These are phyloP conservation scores for Acephala macrosclerotiorum DNA, from an alignment of 2,329 filamentous ascomycete species.

Conservation along the genomic window DNA sequence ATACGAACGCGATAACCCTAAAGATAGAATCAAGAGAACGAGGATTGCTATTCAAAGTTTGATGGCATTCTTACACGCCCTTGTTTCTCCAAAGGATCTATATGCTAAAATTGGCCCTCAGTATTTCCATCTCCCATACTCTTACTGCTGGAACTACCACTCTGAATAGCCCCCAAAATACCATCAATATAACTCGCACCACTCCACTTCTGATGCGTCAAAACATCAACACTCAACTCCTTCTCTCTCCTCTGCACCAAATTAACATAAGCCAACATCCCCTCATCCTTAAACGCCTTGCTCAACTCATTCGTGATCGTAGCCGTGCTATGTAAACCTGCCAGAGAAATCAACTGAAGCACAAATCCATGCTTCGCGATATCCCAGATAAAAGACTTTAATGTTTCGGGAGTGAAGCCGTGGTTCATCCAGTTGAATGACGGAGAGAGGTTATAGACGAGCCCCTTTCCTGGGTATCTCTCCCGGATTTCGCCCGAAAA, in stretches of 20 bases:
- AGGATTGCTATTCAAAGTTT: background rate
- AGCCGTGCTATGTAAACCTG: conserved; percentile 71
- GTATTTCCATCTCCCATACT: conserved; percentile 97
- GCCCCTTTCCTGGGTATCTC: conserved; percentile 77
- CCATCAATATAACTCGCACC: conserved; percentile 83
- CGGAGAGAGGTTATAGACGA: conserved; percentile 96
- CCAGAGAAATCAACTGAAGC: conserved; percentile 71
- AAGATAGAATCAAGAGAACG: background rate
- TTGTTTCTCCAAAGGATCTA: background rate
- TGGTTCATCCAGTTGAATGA: conserved; percentile 99
- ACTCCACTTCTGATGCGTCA: conserved; percentile 56
- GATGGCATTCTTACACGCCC: background rate
- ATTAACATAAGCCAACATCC: conserved; percentile 98
- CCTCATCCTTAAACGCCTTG: conserved; percentile 83
- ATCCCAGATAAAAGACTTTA: conserved; percentile 96
- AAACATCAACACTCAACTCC: conserved; percentile 62
- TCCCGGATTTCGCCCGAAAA: conserved; percentile 81
- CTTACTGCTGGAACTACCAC: conserved; percentile 85
- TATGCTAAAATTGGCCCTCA: conserved; percentile 67
- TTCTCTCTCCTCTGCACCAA: conserved; percentile 90
- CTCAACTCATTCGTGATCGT: conserved; percentile 77
- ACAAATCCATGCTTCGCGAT: conserved; percentile 87
- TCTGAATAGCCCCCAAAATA: conserved; percentile 88
- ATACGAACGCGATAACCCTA: too few relatives aligned
- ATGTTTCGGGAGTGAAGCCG: conserved; percentile 82